phyloP scores from a whole-genome alignment of 441 rosid species.

The Pelargonium australe region DNA sequence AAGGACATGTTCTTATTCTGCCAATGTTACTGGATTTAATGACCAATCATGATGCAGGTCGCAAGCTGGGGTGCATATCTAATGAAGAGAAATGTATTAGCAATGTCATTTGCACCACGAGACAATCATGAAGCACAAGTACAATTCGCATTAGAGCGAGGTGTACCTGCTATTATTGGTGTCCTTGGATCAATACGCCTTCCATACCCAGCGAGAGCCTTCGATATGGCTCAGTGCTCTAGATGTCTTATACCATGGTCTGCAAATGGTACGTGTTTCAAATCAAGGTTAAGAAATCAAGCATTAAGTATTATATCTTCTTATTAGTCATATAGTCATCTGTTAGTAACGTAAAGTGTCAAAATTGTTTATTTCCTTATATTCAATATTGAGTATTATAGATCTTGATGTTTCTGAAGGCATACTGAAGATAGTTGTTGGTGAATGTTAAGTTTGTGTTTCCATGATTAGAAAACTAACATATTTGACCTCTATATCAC shows the following conservation, averaged over 20 bases:
- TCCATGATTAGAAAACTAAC: too few species aligned
- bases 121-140: constrained; percentile 98
- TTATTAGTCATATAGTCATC: too few species aligned
- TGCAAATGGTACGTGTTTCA: constrained; percentile 54
- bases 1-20: too few species aligned
- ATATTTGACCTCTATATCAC: too few species aligned
- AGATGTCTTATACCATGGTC: constrained; percentile 98
- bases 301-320: neutral
- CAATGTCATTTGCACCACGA: constrained; percentile 98
- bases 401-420: too few species aligned
- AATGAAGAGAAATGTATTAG: constrained; percentile 86
- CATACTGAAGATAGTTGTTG: too few species aligned
- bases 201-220: constrained; percentile 87
- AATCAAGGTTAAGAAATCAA: neutral
- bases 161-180: constrained; percentile 96
- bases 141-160: constrained; percentile 95
- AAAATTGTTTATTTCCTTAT: too few species aligned
- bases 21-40: too few species aligned
- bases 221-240: constrained; percentile 98
- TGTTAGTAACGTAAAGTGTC: too few species aligned
- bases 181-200: constrained; percentile 23
- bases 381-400: too few species aligned
- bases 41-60: constrained; percentile 40
- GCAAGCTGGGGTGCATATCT: constrained; percentile 99
- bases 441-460: too few species aligned